Evolutionary conservation across 495 filamentous ascomycete genomes (phyloP), one percentile per base, ranked within the genome.

Genomic region (Tuber microsphaerosporum): DNA sequence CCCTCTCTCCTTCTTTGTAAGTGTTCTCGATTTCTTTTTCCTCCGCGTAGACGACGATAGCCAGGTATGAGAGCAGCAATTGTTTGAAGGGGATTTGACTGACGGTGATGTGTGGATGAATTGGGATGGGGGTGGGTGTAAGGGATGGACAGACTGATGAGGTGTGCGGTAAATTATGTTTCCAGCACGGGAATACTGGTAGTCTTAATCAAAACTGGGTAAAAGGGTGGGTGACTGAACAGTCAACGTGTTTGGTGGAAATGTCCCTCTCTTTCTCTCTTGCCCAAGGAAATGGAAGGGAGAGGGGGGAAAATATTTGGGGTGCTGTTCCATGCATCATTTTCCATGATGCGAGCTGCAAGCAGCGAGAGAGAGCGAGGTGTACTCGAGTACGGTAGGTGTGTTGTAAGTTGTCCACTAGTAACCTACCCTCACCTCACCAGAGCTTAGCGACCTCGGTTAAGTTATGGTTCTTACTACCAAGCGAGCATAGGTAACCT

Each of bases 1-100:
- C 22, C 41, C 44, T 71, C 26, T 26, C 69, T 69, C 65, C 56
- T 37, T 74, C 71, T 71, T 7, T 12, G 43, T 20, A 17, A 22
- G 48, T 22, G 48, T 65, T 17, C 2, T 34, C 26, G 26, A 34
- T 74, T 51, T 56, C 73, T 71, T 71, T 46, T 72, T 46, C 37
- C 26, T 34, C 26, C 14, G 14, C 4, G 56, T 16, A 31, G 12
- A 34, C 12, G 26, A 65, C 31, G 56, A 17, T 34, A 5, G 3
- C 14, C 12, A 65, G 26, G 26, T 65, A 14, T 56, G 12, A 65
- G 31, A 12, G 56, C 16, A 31, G 26, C 26, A 34, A 65, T 34
- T 34, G 26, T 65, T 34, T 17, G 56, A 65, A 65, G 10, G 26
- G 26, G 56, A 61, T 61, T 31, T 31, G 7, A 61, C 10, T 5